Conservation (phyloP, 164 flowering plant species). For the Nymphaea colorata region DNA sequence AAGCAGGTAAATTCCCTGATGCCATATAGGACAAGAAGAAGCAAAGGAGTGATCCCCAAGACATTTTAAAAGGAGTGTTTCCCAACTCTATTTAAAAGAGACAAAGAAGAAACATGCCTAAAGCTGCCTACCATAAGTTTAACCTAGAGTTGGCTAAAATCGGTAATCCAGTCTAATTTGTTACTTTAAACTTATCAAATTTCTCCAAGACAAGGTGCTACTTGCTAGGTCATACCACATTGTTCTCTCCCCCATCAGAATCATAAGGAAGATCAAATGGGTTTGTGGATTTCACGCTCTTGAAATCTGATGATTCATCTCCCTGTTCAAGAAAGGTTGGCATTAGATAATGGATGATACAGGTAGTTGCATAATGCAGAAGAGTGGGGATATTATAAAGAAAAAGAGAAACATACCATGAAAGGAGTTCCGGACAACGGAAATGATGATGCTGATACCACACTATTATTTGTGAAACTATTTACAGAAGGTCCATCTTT, state of each 20-base stretch:
- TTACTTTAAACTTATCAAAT: too few relatives aligned
- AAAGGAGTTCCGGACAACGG: constrained; percentile 13
- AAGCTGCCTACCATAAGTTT: neutral
- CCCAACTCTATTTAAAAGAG: neutral
- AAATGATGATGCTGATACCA: constrained; percentile 15
- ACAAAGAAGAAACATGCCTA: neutral
- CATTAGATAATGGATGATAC: neutral
- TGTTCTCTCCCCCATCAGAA: constrained; percentile 31
- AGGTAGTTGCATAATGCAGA: neutral
- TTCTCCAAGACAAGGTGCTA: neutral
- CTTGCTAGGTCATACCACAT: constrained; percentile 30
- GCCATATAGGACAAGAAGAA: too few relatives aligned
- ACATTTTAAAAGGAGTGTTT: neutral
- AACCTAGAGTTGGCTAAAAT: neutral
- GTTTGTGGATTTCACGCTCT: constrained; percentile 41
- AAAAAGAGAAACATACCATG: constrained; percentile 16
- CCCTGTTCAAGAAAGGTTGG: constrained; percentile 20
- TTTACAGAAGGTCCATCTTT: constrained; percentile 8
- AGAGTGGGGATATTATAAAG: neutral
- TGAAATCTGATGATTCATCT: constrained; percentile 15
- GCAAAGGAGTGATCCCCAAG: too few relatives aligned
- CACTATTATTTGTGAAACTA: constrained; percentile 9
- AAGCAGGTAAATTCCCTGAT: too few relatives aligned
- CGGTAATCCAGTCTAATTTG: neutral
- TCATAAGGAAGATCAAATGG: constrained; percentile 82